These are phyloP conservation scores for Besnoitia besnoiti DNA, from an alignment of 169 alveolate genomes.

Conservation along the genomic window DNA sequence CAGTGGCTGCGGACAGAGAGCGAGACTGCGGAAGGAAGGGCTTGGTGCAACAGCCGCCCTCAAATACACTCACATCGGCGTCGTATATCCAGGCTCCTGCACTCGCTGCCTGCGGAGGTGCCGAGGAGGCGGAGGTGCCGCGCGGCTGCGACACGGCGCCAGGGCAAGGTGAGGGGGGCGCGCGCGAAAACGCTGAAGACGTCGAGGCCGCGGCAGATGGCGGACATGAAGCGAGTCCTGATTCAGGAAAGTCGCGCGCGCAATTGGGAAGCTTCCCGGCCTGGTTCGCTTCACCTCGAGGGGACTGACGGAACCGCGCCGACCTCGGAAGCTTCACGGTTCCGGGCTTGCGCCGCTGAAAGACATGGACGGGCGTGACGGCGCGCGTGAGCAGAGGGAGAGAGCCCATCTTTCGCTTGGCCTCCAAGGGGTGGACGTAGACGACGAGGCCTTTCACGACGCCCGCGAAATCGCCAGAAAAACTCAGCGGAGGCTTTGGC, in stretches of 20 bases:
- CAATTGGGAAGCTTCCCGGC: not conserved
- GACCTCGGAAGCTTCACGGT: not conserved
- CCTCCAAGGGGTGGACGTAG: slow-evolving; percentile 62
- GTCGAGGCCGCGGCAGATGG: not conserved
- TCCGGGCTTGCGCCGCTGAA: not conserved
- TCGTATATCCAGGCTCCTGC: not conserved
- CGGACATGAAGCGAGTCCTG: not conserved
- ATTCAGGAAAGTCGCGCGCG: not conserved
- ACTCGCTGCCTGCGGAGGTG: not conserved
- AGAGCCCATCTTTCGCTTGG: slow-evolving; percentile 59
- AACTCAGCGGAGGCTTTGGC: slow-evolving; percentile 21
- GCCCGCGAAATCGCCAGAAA: slow-evolving; percentile 28
- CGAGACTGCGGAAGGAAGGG: not conserved
- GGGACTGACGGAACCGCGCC: not conserved
- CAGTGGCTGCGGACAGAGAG: not conserved
- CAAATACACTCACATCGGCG: not conserved
- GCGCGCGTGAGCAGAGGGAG: slow-evolving; percentile 51
- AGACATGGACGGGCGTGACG: slow-evolving; percentile 34
- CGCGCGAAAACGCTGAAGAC: not conserved
- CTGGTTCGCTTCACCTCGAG: not conserved
- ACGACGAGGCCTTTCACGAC: slow-evolving; percentile 49
- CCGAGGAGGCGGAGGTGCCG: not conserved
- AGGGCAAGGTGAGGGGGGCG: not conserved
- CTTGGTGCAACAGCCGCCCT: slow-evolving; percentile 6
- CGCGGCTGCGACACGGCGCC: not conserved